A percentile compares a stretch with the other conserved stretches of the same genome.
Evolutionary conservation across 2,329 filamentous ascomycete species (phyloP).

Genomic region (Beauveria brongniartii): DNA sequence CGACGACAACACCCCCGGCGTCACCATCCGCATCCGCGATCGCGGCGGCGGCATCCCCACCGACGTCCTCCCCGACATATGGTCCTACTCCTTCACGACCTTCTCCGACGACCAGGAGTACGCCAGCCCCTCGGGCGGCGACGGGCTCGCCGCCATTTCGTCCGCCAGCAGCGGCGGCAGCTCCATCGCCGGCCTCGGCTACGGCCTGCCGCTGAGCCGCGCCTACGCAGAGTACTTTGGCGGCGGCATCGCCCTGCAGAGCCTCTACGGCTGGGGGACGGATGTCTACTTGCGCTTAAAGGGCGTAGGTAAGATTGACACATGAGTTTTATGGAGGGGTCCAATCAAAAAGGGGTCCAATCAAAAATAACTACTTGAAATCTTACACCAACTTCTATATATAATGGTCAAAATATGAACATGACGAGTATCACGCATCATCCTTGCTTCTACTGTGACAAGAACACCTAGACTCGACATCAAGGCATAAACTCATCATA

Average conservation of each 20-base stretch:
- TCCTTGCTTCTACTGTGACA: background rate
- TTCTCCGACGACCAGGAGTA: slow-evolving; percentile 58
- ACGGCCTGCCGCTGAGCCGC: slow-evolving; percentile 80
- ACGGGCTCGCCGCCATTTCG: slow-evolving; percentile 66
- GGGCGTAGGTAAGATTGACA: slow-evolving; percentile 49
- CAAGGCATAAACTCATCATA: too few species aligned
- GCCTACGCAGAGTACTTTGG: slow-evolving; percentile 99
- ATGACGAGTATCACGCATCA: background rate
- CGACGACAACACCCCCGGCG: slow-evolving; percentile 65
- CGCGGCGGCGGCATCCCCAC: slow-evolving; percentile 89
- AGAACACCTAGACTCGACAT: background rate
- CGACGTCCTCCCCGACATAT: slow-evolving; percentile 76
- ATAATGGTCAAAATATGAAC: background rate
- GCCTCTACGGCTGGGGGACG: slow-evolving; percentile 83
- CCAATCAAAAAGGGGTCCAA: background rate
- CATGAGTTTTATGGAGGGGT: slow-evolving; percentile 1
- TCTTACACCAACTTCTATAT: background rate
- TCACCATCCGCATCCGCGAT: slow-evolving; percentile 92
- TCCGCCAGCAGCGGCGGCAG: slow-evolving; percentile 63
- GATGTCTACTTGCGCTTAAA: slow-evolving; percentile 61
- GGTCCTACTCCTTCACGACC: slow-evolving; percentile 96
- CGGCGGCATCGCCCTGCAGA: slow-evolving; percentile 90
- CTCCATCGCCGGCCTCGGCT: slow-evolving; percentile 87
- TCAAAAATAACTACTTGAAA: background rate
- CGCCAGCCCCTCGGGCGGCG: slow-evolving; percentile 31